Base-by-base conservation (phyloP, 306 rosid species). In the Sphenostylis stenocarpa region DNA sequence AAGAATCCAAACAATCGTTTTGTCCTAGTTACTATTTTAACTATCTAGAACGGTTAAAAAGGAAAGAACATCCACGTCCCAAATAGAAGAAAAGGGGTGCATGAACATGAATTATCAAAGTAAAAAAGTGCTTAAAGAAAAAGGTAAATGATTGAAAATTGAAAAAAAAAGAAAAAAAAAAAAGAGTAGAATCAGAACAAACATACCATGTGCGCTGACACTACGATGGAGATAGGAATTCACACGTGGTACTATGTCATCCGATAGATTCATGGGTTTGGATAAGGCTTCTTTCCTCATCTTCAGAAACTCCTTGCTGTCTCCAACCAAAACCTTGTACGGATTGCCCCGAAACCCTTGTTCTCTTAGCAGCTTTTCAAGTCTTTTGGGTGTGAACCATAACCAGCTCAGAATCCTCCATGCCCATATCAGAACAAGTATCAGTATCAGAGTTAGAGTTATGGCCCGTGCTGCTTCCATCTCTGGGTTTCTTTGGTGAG, bases 301-400 rank as follows among this genome's bases (percentile, higher is more conserved):
- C 23, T 64, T 23, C 0, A 5, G 17, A 43, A 43, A 0, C 1
- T 80, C 79, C 6, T 19, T 28, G 0, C 11, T 6, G 52, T 80
- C 84, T 0, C 84, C 84, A 69, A 49, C 1, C 1, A 77, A 58
- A 36, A 88, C 0, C 33, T 72, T 75, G 29, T 88, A 91, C 2
- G 91, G 61, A 36, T 85, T 88, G 1, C 87, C 93, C 0, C 28
- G 3, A 24, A 87, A 53, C 3, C 93, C 88, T 82, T 88, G 89
- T 7, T 82, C 57, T 76, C 89, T 84, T 8, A 88, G 75, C 1
- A 43, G 16, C 52, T 47, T 82, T 60, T 91, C 96, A 0, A 88
- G 57, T 48, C 38, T 81, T 76, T 82, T 90, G 0, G 96, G 96
- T 53, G 16, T 80, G 4, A 90, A 11, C 93, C 96, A 91, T 3